Conservation (phyloP, 1,284 basidiomycete species). For the Sanghuangporus weigelae region DNA sequence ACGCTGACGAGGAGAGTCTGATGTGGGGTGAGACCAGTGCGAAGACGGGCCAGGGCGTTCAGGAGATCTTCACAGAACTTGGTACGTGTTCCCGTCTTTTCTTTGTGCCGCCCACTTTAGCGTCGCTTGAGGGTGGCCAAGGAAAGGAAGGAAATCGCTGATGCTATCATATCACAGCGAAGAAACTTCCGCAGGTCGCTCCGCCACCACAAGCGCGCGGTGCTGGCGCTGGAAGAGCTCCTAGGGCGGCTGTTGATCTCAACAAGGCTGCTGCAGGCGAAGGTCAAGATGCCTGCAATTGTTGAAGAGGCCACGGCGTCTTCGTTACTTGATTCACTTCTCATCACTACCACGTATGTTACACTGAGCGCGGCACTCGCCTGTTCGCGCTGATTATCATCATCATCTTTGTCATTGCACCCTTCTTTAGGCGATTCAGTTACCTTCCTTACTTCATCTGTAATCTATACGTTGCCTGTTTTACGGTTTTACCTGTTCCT, state of each 20-base stretch:
- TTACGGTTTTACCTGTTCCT: neutral
- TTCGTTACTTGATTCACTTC: neutral
- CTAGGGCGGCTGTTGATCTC: slow-evolving; percentile 63
- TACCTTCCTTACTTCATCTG: neutral
- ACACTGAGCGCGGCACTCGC: neutral
- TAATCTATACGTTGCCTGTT: slow-evolving; percentile 7
- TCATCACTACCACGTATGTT: neutral
- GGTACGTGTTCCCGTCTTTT: slow-evolving; percentile 41
- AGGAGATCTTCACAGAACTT: slow-evolving; percentile 85
- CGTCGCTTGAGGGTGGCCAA: neutral
- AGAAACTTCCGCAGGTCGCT: slow-evolving; percentile 75
- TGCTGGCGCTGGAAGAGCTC: slow-evolving; percentile 40
- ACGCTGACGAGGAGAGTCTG: slow-evolving; percentile 90
- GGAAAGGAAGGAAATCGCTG: slow-evolving; percentile 3
- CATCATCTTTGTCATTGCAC: neutral
- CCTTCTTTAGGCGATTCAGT: neutral
- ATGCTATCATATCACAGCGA: slow-evolving; percentile 42
- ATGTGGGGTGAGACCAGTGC: slow-evolving; percentile 97
- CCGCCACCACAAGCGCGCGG: slow-evolving; percentile 55
- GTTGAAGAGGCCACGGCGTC: slow-evolving; percentile 37
- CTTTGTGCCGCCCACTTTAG: slow-evolving; percentile 7
- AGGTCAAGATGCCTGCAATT: slow-evolving; percentile 68
- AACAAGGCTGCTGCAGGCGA: slow-evolving; percentile 53
- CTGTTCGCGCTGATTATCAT: neutral
- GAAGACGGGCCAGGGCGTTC: slow-evolving; percentile 88